phyloP scores from a whole-genome alignment of 2,329 filamentous ascomycete genomes.

The Sclerotinia borealis region DNA sequence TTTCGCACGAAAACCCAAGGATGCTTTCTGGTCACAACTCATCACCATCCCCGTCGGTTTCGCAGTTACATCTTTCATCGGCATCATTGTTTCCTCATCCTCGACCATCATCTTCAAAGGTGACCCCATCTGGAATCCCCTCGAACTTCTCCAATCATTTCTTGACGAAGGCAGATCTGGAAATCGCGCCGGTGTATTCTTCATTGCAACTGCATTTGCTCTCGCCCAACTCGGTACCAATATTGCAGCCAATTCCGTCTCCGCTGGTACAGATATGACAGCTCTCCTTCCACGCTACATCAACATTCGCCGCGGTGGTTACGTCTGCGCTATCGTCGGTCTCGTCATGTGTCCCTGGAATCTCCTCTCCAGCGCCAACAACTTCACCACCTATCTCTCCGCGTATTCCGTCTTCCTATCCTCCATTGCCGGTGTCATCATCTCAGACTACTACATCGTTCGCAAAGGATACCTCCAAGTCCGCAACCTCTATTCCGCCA shows the following conservation, averaged over 20 bases:
- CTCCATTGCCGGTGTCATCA: slow-evolving; percentile 86
- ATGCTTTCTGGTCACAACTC: slow-evolving; percentile 77
- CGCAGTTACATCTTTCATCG: slow-evolving; percentile 76
- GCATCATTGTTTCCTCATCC: slow-evolving; percentile 70
- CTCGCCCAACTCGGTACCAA: slow-evolving; percentile 82
- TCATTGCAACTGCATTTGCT: slow-evolving; percentile 64
- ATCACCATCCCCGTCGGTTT: slow-evolving; percentile 67
- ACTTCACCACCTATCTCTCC: slow-evolving; percentile 86
- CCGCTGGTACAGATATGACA: slow-evolving; percentile 70
- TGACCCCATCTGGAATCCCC: slow-evolving; percentile 66
- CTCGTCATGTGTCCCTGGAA: slow-evolving; percentile 85
- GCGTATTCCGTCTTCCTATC: slow-evolving; percentile 93
- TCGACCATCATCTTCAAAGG: slow-evolving; percentile 60
- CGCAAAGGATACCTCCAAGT: slow-evolving; percentile 76
- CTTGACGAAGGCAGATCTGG: slow-evolving; percentile 61
- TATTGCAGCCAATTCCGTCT: slow-evolving; percentile 80
- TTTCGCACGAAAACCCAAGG: slow-evolving; percentile 69
- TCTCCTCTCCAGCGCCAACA: slow-evolving; percentile 66
- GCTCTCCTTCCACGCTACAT: slow-evolving; percentile 73
- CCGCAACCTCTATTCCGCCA: slow-evolving; percentile 71
- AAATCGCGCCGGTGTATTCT: slow-evolving; percentile 69
- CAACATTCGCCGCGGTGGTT: slow-evolving; percentile 81
- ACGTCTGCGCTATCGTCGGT: slow-evolving; percentile 73
- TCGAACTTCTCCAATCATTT: slow-evolving; percentile 60
- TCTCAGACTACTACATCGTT: slow-evolving; percentile 81